phyloP scores from a whole-genome alignment of 768 basidiomycete species.

The Tremella mesenterica region DNA sequence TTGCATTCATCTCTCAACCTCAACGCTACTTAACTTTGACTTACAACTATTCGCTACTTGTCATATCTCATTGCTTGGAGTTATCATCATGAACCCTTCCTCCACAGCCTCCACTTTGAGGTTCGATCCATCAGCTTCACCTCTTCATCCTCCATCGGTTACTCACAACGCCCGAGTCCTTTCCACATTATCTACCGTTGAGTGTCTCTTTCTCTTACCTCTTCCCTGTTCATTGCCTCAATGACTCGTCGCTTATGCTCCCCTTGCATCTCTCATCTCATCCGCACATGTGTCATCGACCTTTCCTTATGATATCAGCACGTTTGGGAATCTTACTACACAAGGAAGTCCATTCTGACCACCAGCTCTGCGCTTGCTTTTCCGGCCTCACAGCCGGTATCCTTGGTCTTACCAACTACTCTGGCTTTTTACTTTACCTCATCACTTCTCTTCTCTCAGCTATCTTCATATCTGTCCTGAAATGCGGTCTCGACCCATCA shows the following conservation, averaged over 20 bases:
- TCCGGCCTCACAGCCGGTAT: slow-evolving; percentile 81
- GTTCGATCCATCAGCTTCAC: slow-evolving; percentile 16
- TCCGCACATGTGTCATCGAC: not conserved
- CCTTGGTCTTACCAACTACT: slow-evolving; percentile 75
- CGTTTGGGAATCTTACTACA: too few species aligned
- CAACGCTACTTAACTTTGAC: too few species aligned
- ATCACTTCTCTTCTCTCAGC: slow-evolving; percentile 61
- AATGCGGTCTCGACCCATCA: slow-evolving; percentile 53
- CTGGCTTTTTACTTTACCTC: slow-evolving; percentile 71
- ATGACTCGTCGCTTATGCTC: not conserved
- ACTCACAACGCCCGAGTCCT: slow-evolving; percentile 36
- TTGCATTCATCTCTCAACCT: too few species aligned
- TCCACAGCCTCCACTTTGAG: too few species aligned
- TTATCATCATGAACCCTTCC: too few species aligned
- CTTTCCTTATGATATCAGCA: slow-evolving; percentile 50
- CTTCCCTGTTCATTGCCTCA: not conserved
- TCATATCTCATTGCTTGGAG: too few species aligned
- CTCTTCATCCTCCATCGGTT: slow-evolving; percentile 38
- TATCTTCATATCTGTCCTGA: slow-evolving; percentile 57
- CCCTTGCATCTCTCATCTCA: not conserved
- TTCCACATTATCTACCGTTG: slow-evolving; percentile 37
- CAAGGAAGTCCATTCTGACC: not conserved
- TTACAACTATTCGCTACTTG: too few species aligned
- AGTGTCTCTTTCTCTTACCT: slow-evolving; percentile 4
- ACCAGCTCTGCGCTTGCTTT: slow-evolving; percentile 67